Base-by-base conservation (phyloP, 1,284 basidiomycete genomes). In the Irpex lacteus region DNA sequence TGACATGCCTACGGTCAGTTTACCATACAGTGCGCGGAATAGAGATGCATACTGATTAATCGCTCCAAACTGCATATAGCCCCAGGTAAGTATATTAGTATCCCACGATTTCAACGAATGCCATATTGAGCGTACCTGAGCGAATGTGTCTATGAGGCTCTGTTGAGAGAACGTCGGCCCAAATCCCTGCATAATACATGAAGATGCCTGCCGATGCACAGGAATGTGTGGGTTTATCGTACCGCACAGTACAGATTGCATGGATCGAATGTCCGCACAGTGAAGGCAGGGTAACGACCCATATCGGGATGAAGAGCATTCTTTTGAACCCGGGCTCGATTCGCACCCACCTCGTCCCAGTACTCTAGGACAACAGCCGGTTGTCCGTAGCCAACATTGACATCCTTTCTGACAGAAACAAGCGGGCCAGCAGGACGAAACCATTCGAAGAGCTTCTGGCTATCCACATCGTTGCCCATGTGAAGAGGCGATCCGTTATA, bases 341-440 rank as follows among this genome's bases (percentile, higher is more conserved):
- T 49, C 18, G 62, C 62, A 26, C 59, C 34, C 8, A 52, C 34
- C 19, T 60, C 58, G n/a, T 65, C 32, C 64, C 64, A 65, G 37
- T 62, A 65, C 44, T 65, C 44, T 13, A 65, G 19, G 37, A 62
- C 61, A n/a, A 61, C 60, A 5, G 58, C 52, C 1, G 37, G 59
- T 13, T 59, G 3, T 1, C 55, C 19, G 21, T 54, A 60, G 2
- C 64, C 64, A 13, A 65, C 37, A 34, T 62, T 59, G 4, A 60
- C 64, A 38, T 63, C 57, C 13, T 53, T 52, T 36, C 59, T 60
- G 5, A 65, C 61, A 5, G 60, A 60, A 5, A 65, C 56, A 34
- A 65, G 47, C 11, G 64, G 64, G 7, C 64, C 64, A 4, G 64
- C 64, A 5, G n/a, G 34, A 8, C 64, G 44, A 34, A 65, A 65